Conservation (phyloP, 176 grass and related monocot genomes). For the Urochloa ruziziensis region DNA sequence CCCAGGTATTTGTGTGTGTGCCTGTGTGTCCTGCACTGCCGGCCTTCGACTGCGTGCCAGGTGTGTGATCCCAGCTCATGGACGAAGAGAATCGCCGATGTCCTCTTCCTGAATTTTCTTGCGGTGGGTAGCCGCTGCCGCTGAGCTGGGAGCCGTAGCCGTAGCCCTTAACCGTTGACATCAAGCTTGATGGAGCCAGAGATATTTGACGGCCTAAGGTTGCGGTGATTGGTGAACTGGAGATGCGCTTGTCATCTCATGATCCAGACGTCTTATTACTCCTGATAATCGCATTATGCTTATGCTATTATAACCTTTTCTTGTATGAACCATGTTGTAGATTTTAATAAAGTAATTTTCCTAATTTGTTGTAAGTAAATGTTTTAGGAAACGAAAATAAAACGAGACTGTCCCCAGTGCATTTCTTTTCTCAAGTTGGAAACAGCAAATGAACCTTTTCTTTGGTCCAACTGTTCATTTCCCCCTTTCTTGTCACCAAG, state of each 20-base stretch:
- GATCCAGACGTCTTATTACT: neutral
- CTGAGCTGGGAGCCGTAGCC: constrained; percentile 18
- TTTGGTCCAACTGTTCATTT: neutral
- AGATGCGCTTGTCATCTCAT: neutral
- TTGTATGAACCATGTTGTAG: neutral
- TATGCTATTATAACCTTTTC: neutral
- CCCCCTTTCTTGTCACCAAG: neutral
- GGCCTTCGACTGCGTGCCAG: no score
- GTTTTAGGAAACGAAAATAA: neutral
- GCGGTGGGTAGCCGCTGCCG: neutral
- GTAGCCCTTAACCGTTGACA: neutral
- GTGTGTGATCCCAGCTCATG: no score
- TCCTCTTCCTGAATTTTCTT: neutral
- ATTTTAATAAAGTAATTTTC: no score
- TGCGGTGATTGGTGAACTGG: neutral
- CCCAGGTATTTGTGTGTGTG: neutral
- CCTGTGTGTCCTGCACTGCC: neutral
- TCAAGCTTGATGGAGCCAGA: neutral
- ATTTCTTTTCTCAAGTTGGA: neutral
- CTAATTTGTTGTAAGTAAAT: no score
- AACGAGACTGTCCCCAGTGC: no score
- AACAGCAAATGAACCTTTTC: neutral
- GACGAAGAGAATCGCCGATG: no score
- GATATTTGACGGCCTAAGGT: neutral
- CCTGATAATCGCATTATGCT: neutral